Conservation (phyloP, 2,329 filamentous ascomycete genomes). For the Fragosphaeria purpurea region DNA sequence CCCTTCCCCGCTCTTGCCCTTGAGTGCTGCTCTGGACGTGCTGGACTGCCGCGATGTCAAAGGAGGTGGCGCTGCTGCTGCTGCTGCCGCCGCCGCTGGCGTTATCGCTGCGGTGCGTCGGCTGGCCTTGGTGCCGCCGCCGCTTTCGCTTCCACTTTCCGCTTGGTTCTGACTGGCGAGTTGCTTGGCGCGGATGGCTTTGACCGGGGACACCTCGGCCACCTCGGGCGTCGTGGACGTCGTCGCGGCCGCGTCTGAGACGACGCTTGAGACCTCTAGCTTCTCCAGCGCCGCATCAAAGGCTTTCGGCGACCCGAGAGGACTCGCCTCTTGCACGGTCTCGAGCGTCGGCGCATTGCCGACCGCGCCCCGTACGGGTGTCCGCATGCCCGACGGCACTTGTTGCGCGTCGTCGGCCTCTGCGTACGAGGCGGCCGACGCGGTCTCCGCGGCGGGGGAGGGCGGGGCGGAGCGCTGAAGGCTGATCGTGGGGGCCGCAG, state of each 20-base stretch:
- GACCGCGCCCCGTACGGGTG: slow-evolving; percentile 49
- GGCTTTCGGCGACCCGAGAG: slow-evolving; percentile 56
- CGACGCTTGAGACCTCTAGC: slow-evolving; percentile 36
- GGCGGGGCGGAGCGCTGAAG: slow-evolving; percentile 38
- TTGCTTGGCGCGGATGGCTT: slow-evolving; percentile 35
- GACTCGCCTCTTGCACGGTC: slow-evolving; percentile 84
- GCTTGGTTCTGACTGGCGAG: slow-evolving; percentile 46
- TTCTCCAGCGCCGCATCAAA: slow-evolving; percentile 39
- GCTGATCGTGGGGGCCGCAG: slow-evolving; percentile 42
- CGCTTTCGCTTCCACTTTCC: slow-evolving; percentile 40
- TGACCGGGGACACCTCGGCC: slow-evolving; percentile 27
- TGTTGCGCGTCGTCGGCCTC: slow-evolving; percentile 39
- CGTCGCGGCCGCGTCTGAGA: slow-evolving; percentile 25
- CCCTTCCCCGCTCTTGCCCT: slow-evolving; percentile 63
- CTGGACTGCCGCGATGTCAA: slow-evolving; percentile 57
- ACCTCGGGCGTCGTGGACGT: slow-evolving; percentile 32
- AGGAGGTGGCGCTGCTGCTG: slow-evolving; percentile 32
- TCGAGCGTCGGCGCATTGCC: slow-evolving; percentile 59
- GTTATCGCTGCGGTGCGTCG: slow-evolving; percentile 33
- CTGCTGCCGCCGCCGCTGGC: not conserved
- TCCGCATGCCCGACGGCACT: slow-evolving; percentile 43
- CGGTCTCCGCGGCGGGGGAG: slow-evolving; percentile 31
- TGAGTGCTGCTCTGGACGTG: slow-evolving; percentile 51
- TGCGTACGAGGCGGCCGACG: slow-evolving; percentile 34
- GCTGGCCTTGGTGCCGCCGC: slow-evolving; percentile 39